Evolutionary conservation across 2,329 filamentous ascomycete genomes (phyloP).

Genomic region (Epichloe coenophiala): DNA sequence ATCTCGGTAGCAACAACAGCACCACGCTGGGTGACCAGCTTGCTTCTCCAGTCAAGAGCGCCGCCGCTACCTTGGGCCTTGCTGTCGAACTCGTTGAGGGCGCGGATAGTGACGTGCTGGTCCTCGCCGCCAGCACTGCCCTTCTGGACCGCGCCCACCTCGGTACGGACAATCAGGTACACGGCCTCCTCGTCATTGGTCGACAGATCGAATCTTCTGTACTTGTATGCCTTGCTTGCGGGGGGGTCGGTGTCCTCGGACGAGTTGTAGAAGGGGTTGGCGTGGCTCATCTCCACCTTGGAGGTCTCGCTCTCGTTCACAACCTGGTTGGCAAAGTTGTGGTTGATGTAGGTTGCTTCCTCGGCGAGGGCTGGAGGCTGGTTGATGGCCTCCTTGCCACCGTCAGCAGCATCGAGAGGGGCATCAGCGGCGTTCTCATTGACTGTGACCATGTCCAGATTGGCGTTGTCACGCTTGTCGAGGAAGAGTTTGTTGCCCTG

Average conservation of each 20-base stretch:
- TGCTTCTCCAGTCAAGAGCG: constrained; percentile 91
- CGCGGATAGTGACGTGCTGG: constrained; percentile 84
- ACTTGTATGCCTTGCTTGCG: constrained; percentile 96
- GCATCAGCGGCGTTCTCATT: constrained; percentile 98
- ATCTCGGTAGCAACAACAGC: constrained; percentile 97
- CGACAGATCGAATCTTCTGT: constrained; percentile 90
- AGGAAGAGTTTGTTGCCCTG: constrained; percentile 96
- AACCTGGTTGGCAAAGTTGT: constrained; percentile 96
- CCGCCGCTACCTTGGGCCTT: constrained; percentile 93
- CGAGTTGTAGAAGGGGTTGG: constrained; percentile 96
- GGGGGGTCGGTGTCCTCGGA: constrained; percentile 86
- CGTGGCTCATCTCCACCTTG: constrained; percentile 73
- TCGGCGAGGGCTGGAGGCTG: constrained; percentile 84
- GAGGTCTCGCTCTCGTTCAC: constrained; percentile 66
- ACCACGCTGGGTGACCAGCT: constrained; percentile 88
- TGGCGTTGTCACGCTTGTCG: constrained; percentile 93
- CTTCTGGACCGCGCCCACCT: constrained; percentile 92
- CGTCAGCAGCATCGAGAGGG: constrained; percentile 79
- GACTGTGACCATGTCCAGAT: constrained; percentile 93
- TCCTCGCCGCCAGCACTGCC: constrained; percentile 86
- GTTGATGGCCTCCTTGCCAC: constrained; percentile 90
- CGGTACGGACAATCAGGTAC: constrained; percentile 84
- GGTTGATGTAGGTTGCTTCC: constrained; percentile 99
- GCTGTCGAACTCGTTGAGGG: constrained; percentile 97
- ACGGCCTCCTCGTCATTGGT: constrained; percentile 91